phyloP scores from a whole-genome alignment of 2,329 filamentous ascomycete species.

The Aspergillus vadensis region DNA sequence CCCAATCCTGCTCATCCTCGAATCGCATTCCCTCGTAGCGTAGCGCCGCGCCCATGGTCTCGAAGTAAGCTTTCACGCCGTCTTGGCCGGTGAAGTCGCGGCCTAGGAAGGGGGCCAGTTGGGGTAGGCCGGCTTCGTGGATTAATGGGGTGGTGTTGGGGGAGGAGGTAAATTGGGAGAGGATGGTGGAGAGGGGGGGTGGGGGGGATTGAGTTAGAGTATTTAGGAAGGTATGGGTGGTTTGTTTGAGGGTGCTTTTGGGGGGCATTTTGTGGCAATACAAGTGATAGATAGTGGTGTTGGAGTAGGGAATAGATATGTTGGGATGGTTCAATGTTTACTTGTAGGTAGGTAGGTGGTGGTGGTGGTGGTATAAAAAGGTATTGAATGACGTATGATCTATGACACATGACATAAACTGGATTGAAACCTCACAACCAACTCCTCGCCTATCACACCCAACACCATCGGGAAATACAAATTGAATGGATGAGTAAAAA shows the following conservation, averaged over 20 bases:
- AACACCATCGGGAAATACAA: conserved; percentile 11
- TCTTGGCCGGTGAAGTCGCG: conserved; percentile 41
- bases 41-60: conserved; percentile 33
- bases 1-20: conserved; percentile 37
- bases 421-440: conserved; percentile 17
- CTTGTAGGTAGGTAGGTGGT: background rate
- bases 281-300: background rate
- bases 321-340: background rate
- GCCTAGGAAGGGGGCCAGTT: conserved; percentile 47
- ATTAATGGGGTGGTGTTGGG: conserved; percentile 26
- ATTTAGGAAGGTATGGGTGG: conserved; percentile 32
- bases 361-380: background rate
- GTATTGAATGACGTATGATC: background rate
- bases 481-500: background rate
- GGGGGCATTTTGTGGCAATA: background rate
- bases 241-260: background rate
- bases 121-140: conserved; percentile 45
- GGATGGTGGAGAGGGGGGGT: conserved; percentile 34
- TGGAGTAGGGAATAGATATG: background rate
- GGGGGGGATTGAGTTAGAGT: conserved; percentile 33
- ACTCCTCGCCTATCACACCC: conserved; percentile 17
- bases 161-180: conserved; percentile 40
- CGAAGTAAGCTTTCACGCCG: conserved; percentile 42
- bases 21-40: conserved; percentile 42
- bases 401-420: conserved; percentile 11